These are phyloP conservation scores for Nepenthes gracilis DNA, from an alignment of 148 eudicot species.

Conservation along the genomic window DNA sequence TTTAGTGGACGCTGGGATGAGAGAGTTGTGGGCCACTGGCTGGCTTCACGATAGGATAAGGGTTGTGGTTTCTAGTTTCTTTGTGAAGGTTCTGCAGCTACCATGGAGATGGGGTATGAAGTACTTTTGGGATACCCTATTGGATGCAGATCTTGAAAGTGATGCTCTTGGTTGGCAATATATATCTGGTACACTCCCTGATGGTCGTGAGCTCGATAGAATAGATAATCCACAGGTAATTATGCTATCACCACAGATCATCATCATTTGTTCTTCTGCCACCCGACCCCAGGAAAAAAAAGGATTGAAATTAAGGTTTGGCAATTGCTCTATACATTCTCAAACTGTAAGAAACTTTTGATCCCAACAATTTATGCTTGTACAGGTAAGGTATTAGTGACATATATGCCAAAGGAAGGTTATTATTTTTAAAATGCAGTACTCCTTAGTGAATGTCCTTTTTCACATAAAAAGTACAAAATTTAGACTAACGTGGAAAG, in stretches of 20 bases:
- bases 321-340: too few species aligned
- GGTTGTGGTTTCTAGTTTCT: constrained; percentile 94
- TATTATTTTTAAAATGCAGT: too few species aligned
- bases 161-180: constrained; percentile 99
- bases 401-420: too few species aligned
- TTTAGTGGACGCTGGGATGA: constrained; percentile 99
- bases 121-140: constrained; percentile 93
- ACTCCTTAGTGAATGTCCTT: too few species aligned
- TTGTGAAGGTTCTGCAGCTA: constrained; percentile 92
- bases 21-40: constrained; percentile 98
- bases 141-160: constrained; percentile 98
- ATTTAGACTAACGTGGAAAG: too few species aligned
- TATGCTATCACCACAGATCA: neutral
- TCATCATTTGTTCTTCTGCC: neutral
- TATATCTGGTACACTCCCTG: constrained; percentile 87
- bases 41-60: constrained; percentile 96
- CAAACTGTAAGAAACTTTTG: too few species aligned
- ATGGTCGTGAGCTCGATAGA: constrained; percentile 83
- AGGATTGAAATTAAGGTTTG: too few species aligned
- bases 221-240: constrained; percentile 97
- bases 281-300: too few species aligned
- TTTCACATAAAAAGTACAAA: too few species aligned
- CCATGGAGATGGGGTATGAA: constrained; percentile 99
- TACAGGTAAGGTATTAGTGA: too few species aligned
- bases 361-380: too few species aligned